phyloP scores from a whole-genome alignment of 345 rosid genomes.

The Rhodamnia rubescens region DNA sequence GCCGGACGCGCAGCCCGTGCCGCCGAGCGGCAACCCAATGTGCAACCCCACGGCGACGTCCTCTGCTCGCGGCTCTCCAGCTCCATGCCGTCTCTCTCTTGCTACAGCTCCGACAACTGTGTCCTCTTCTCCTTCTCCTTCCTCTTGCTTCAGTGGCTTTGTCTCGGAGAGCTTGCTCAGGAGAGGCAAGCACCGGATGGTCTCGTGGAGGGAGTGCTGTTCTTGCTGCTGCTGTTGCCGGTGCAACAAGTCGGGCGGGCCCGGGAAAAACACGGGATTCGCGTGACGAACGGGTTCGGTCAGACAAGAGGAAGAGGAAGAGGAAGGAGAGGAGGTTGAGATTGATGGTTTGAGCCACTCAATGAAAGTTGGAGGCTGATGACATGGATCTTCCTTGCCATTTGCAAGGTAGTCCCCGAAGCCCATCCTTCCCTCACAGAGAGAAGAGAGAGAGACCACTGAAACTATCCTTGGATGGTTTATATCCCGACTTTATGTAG shows the following conservation, averaged over 20 bases:
- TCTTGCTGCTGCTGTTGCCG: slow-evolving; percentile 11
- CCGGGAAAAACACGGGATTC: not conserved
- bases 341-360: slow-evolving; percentile 74
- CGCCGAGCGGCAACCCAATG: slow-evolving; percentile 43
- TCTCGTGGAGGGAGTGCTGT: slow-evolving; percentile 8
- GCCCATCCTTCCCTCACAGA: slow-evolving; percentile 24
- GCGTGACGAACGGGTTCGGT: not conserved
- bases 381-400: slow-evolving; percentile 15
- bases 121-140: slow-evolving; percentile 4
- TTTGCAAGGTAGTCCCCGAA: slow-evolving; percentile 25
- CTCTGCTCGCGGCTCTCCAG: not conserved
- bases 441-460: not conserved
- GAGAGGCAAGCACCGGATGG: slow-evolving; percentile 46
- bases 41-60: slow-evolving; percentile 39
- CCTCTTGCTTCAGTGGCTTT: slow-evolving; percentile 12
- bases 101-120: slow-evolving; percentile 20
- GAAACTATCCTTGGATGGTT: slow-evolving; percentile 5
- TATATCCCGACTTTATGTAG: slow-evolving; percentile 34
- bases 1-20: not conserved
- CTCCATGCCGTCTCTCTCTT: slow-evolving; percentile 10
- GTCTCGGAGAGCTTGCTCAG: slow-evolving; percentile 32
- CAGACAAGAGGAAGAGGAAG: slow-evolving; percentile 14
- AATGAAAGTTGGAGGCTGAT: slow-evolving; percentile 48
- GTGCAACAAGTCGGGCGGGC: not conserved
- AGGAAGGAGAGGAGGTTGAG: slow-evolving; percentile 7